Conservation (phyloP, 148 eudicot species). For the Vaccinium corymbosum region DNA sequence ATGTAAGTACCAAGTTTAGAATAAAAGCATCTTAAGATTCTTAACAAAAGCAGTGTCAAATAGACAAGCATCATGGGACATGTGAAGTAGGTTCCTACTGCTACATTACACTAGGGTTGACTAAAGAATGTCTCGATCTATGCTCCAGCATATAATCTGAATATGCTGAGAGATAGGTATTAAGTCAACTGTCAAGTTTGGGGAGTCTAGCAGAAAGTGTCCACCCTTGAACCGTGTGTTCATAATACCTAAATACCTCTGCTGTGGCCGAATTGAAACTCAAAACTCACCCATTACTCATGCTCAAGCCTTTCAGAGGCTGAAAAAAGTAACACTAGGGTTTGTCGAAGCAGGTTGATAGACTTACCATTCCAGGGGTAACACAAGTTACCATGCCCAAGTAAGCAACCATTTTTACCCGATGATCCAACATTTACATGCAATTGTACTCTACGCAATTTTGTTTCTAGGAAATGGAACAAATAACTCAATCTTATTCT, state of each 20-base stretch:
- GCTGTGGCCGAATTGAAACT: not conserved
- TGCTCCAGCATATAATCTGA: not conserved
- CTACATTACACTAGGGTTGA: not conserved
- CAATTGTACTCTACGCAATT: not conserved
- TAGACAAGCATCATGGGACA: not conserved
- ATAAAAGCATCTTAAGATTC: not conserved
- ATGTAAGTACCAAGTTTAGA: not conserved
- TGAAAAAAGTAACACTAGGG: not conserved
- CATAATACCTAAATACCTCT: not conserved
- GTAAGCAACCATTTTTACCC: not conserved
- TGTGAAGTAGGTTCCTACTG: not conserved
- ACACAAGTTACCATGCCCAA: not conserved
- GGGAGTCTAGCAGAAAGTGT: not conserved
- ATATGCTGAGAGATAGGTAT: not conserved
- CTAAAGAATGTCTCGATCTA: not conserved
- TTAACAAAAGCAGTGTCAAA: not conserved
- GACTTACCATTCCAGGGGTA: not conserved
- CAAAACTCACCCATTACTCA: not conserved
- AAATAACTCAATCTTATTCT: not conserved
- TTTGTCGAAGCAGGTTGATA: not conserved
- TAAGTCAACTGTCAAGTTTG: not conserved
- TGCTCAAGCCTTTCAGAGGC: not conserved
- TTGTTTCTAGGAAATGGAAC: not conserved
- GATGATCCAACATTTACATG: not conserved
- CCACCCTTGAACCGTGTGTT: not conserved